Percentiles rank a stretch among this genome's conserved stretches.
phyloP scores from a whole-genome alignment of 352 stramenopile genomes.

The Halophytophthora polymorphica region DNA sequence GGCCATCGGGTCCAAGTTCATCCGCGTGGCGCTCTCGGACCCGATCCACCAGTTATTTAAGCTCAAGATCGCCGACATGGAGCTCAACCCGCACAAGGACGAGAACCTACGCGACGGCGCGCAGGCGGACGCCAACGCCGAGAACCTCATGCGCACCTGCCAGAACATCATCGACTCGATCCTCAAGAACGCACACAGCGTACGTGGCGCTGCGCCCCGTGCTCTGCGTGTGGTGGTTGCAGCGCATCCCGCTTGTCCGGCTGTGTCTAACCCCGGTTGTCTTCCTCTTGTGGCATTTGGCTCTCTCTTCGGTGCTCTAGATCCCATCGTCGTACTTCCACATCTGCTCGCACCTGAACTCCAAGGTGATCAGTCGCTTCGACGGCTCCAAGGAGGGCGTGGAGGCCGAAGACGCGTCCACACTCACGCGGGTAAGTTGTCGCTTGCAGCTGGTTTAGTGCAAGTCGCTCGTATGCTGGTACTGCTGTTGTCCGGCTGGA shows the following conservation, averaged over 20 bases:
- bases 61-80: slow-evolving; percentile 67
- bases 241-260: no score
- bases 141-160: slow-evolving; percentile 80
- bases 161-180: slow-evolving; percentile 84
- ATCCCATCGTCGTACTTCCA: slow-evolving; percentile 73
- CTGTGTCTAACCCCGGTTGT: no score
- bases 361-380: slow-evolving; percentile 68
- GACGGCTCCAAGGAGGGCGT: slow-evolving; percentile 57
- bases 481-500: background rate
- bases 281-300: background rate
- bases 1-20: slow-evolving; percentile 65
- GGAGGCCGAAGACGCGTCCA: slow-evolving; percentile 51
- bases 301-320: no score
- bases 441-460: background rate
- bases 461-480: background rate
- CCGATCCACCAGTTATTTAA: slow-evolving; percentile 62
- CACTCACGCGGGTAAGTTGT: slow-evolving; percentile 50
- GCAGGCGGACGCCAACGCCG: slow-evolving; percentile 48
- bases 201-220: slow-evolving; percentile 19
- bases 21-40: slow-evolving; percentile 53
- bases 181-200: slow-evolving; percentile 47
- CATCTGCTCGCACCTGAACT: slow-evolving; percentile 74
- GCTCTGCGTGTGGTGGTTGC: no score
- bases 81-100: slow-evolving; percentile 63
- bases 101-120: slow-evolving; percentile 37